Evolutionary conservation across 495 filamentous ascomycete genomes (phyloP).

Genomic region (Trichoderma gamsii): DNA sequence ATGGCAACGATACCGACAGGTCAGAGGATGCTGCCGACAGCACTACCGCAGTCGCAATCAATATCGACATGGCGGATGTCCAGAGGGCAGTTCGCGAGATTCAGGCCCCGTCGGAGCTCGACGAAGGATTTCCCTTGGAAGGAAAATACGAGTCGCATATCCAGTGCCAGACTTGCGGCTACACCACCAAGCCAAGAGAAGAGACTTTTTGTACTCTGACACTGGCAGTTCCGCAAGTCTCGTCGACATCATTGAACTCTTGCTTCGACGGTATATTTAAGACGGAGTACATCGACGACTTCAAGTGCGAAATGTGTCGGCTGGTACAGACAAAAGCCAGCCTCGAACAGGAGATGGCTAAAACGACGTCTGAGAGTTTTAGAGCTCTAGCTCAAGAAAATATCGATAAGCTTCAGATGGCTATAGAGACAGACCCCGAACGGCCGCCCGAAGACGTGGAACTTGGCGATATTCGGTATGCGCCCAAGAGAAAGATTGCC

Average conservation of each 20-base stretch:
- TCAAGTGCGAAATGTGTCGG: constrained; percentile 86
- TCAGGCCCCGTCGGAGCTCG: constrained; percentile 32
- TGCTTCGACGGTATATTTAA: constrained; percentile 95
- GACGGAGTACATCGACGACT: constrained; percentile 93
- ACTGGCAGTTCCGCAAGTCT: constrained; percentile 76
- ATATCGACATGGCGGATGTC: neutral
- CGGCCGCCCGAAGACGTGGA: constrained; percentile 59
- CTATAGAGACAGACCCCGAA: constrained; percentile 75
- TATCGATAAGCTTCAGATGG: constrained; percentile 48
- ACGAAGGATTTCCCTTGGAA: constrained; percentile 80
- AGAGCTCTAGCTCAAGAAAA: constrained; percentile 40
- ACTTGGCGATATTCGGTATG: constrained; percentile 64
- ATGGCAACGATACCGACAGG: neutral
- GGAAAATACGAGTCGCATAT: constrained; percentile 85
- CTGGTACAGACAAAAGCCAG: constrained; percentile 61
- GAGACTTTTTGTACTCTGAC: constrained; percentile 90
- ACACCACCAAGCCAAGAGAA: constrained; percentile 73
- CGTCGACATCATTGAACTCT: constrained; percentile 41
- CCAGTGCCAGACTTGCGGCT: constrained; percentile 82
- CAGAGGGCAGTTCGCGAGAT: constrained; percentile 9
- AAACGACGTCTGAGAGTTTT: constrained; percentile 41
- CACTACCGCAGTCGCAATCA: neutral
- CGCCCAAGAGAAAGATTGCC: constrained; percentile 77
- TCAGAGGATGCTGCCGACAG: neutral
- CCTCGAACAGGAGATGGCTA: constrained; percentile 31